Base-by-base conservation (phyloP, 169 alveolate genomes). In the Amoebophrya sp. region DNA sequence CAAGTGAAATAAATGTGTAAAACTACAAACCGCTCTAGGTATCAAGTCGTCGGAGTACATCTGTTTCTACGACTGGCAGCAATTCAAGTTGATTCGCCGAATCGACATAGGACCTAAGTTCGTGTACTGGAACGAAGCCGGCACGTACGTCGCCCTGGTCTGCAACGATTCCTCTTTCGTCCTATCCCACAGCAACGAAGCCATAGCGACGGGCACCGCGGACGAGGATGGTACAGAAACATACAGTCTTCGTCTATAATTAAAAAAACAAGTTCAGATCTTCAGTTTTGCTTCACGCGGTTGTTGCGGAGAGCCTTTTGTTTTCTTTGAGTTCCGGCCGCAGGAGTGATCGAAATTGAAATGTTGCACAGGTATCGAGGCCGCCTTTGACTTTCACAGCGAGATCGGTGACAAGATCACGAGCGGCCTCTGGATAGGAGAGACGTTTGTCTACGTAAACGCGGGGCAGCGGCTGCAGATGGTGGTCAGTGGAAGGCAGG, bases 21-120 rank as follows among this genome's bases (percentile, higher is more conserved):
- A 12, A 47, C 7, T 47, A 47, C 29, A 12, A 47, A 47, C 18
- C 7, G 29, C 18, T 47, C 93, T 95, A 89, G 98, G 98, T 35
- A 96, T 98, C 40, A 96, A 95, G 90, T 95, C 98, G 66, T 94
- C 93, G 90, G 99, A 97, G 89, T 97, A 96, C 92, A 93, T 98
- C 53, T 96, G 97, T 90, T 98, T 99, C 95, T 98, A 98, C 95
- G 99, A 98, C 94, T 98, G 99, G 99, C 66, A 89, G 29, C 92
- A 92, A 89, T 92, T 90, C 92, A 94, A 94, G 92, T 91, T 94
- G 90, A 92, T 92, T 0, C 94, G 93, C 89, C 94, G 94, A 83
- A 93, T 94, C 89, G 99, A 98, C 35, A 96, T 94, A 54, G 92
- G 55, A 66, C 93, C 93, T 39, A 92, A 89, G 89, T 89, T 40